A percentile compares a stretch with the other conserved stretches of the same genome.
These are phyloP conservation scores for Chytriomyces sp. DNA, from an alignment of 192 early-diverging fungal genomes.

Conservation along the genomic window DNA sequence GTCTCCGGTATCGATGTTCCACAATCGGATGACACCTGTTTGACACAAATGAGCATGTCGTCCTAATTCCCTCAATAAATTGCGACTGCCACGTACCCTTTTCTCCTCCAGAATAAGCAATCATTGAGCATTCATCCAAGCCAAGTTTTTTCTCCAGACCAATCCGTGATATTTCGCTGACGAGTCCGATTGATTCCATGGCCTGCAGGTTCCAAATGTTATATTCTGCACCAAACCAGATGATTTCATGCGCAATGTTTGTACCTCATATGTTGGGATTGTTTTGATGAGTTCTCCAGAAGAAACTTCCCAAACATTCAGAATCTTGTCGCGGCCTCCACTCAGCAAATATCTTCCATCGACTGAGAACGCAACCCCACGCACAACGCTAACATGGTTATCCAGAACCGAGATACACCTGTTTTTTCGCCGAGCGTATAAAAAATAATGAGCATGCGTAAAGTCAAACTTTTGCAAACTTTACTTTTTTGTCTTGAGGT, in stretches of 20 bases:
- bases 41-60: neutral
- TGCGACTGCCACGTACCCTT: slow-evolving; percentile 50
- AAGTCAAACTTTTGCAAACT: neutral
- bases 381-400: slow-evolving; percentile 88
- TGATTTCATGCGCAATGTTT: slow-evolving; percentile 16
- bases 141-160: slow-evolving; percentile 45
- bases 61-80: slow-evolving; percentile 22
- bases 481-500: slow-evolving; percentile 75
- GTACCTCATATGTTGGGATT: slow-evolving; percentile 80
- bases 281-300: slow-evolving; percentile 69
- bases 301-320: slow-evolving; percentile 86
- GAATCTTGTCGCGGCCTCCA: slow-evolving; percentile 89
- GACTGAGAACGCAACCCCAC: slow-evolving; percentile 81
- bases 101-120: slow-evolving; percentile 89
- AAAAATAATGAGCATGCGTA: neutral
- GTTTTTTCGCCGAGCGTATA: slow-evolving; percentile 8
- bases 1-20: slow-evolving; percentile 81
- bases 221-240: neutral
- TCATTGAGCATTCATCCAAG: slow-evolving; percentile 37
- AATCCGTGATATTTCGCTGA: slow-evolving; percentile 44
- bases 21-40: slow-evolving; percentile 72
- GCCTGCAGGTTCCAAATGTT: slow-evolving; percentile 42
- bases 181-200: slow-evolving; percentile 81
- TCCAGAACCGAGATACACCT: slow-evolving; percentile 77
- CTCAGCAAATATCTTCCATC: slow-evolving; percentile 75